phyloP scores from a whole-genome alignment of 257 asterid species.

The Solanum arcanum region DNA sequence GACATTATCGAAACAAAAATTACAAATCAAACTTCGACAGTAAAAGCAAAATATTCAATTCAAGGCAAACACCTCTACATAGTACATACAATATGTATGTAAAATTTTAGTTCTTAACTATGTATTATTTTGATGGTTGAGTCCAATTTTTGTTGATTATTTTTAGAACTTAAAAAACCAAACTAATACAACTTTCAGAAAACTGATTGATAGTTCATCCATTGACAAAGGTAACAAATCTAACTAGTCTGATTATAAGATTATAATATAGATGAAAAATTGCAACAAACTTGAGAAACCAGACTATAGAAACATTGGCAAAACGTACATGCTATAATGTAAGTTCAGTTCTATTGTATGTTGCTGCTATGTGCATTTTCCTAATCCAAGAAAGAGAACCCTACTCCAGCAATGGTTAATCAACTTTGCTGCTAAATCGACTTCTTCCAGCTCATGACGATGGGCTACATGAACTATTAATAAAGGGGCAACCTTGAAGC shows the following conservation, averaged over 20 bases:
- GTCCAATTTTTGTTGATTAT: not conserved
- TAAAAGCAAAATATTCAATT: not conserved
- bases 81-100: not conserved
- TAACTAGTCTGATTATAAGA: not conserved
- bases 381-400: not conserved
- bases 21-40: not conserved
- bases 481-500: not conserved
- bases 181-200: not conserved
- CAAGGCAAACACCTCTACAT: not conserved
- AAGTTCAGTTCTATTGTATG: not conserved
- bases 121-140: not conserved
- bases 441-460: not conserved
- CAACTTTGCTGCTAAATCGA: not conserved
- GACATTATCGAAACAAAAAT: not conserved
- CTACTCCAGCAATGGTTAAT: not conserved
- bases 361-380: not conserved
- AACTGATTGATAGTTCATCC: not conserved
- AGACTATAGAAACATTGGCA: not conserved
- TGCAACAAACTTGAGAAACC: not conserved
- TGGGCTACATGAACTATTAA: not conserved
- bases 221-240: not conserved
- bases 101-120: not conserved
- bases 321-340: not conserved
- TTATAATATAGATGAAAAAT: not conserved
- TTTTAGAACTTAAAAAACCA: too few relatives aligned